A percentile compares a stretch with the other conserved stretches of the same genome.
Conservation (phyloP, 2,329 filamentous ascomycete genomes). For the Gliomastix tumulicola region DNA sequence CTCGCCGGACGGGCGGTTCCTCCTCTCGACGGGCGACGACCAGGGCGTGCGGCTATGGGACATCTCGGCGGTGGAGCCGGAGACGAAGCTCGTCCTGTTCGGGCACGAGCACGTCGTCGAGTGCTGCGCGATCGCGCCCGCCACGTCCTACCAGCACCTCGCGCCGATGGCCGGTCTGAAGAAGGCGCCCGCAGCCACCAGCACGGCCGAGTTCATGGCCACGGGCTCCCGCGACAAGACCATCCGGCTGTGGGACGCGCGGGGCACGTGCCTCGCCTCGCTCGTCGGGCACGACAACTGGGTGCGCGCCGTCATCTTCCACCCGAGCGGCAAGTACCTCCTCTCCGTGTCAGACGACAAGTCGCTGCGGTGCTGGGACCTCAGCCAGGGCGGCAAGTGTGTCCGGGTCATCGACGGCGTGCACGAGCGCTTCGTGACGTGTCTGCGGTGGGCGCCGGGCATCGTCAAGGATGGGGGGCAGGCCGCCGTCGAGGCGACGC, state of each 20-base stretch:
- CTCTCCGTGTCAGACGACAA: slow-evolving; percentile 85
- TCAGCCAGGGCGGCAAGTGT: slow-evolving; percentile 82
- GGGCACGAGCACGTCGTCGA: slow-evolving; percentile 84
- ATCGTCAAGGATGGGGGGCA: slow-evolving; percentile 51
- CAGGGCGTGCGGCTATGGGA: slow-evolving; percentile 82
- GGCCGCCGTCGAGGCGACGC: slow-evolving; percentile 23
- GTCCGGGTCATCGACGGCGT: slow-evolving; percentile 74
- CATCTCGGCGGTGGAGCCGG: slow-evolving; percentile 54
- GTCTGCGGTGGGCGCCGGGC: slow-evolving; percentile 80
- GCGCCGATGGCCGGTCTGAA: slow-evolving; percentile 74
- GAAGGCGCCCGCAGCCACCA: slow-evolving; percentile 67
- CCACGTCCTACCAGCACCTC: slow-evolving; percentile 70
- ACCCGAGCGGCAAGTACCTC: slow-evolving; percentile 86
- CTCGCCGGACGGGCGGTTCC: slow-evolving; percentile 74
- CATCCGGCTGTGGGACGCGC: slow-evolving; percentile 81
- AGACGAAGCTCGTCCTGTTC: slow-evolving; percentile 71
- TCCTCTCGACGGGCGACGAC: slow-evolving; percentile 79
- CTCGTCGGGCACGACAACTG: slow-evolving; percentile 89
- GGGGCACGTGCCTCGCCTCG: slow-evolving; percentile 78
- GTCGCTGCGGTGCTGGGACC: slow-evolving; percentile 88
- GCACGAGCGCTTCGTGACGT: slow-evolving; percentile 80
- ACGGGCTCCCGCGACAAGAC: slow-evolving; percentile 87
- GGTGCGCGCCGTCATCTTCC: slow-evolving; percentile 80
- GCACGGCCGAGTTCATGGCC: slow-evolving; percentile 79
- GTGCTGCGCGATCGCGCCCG: slow-evolving; percentile 80